Evolutionary conservation across 2,329 filamentous ascomycete genomes (phyloP).

Genomic region (Sclerotinia spermophila): DNA sequence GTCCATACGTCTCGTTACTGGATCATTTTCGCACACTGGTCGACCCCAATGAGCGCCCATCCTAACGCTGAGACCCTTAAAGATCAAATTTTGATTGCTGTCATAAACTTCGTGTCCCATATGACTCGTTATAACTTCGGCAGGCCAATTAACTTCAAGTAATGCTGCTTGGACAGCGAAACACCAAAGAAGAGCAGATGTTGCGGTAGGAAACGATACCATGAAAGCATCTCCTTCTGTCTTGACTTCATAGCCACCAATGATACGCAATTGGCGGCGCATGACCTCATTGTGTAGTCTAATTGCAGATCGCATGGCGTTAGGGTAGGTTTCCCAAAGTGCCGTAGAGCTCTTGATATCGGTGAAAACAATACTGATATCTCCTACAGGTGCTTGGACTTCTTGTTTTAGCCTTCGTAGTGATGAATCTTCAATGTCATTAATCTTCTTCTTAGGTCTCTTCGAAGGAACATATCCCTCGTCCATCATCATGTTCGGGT

Average conservation of each 20-base stretch:
- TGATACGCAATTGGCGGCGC: constrained; percentile 85
- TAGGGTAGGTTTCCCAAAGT: constrained; percentile 92
- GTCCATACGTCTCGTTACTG: constrained; percentile 96
- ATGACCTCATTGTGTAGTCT: constrained; percentile 97
- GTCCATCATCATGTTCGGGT: constrained; percentile 69
- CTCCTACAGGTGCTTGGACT: constrained; percentile 85
- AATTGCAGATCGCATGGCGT: constrained; percentile 94
- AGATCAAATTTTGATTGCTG: constrained; percentile 83
- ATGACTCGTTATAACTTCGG: constrained; percentile 82
- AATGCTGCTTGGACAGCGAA: constrained; percentile 90
- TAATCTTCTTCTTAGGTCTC: constrained; percentile 61
- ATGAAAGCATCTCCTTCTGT: constrained; percentile 99
- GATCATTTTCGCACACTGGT: constrained; percentile 91
- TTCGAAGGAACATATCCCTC: constrained; percentile 65
- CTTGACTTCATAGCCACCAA: constrained; percentile 98
- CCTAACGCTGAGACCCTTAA: constrained; percentile 87
- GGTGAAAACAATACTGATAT: constrained; percentile 92
- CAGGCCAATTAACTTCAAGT: constrained; percentile 87
- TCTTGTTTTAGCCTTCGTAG: constrained; percentile 84
- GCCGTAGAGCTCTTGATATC: constrained; percentile 98
- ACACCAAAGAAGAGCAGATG: constrained; percentile 90
- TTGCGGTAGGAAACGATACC: constrained; percentile 96
- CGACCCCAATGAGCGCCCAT: constrained; percentile 98
- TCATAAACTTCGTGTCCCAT: constrained; percentile 81
- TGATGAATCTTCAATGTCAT: constrained; percentile 72